Evolutionary conservation across 768 basidiomycete species (phyloP).

Genomic region (Heimioporus sp.): DNA sequence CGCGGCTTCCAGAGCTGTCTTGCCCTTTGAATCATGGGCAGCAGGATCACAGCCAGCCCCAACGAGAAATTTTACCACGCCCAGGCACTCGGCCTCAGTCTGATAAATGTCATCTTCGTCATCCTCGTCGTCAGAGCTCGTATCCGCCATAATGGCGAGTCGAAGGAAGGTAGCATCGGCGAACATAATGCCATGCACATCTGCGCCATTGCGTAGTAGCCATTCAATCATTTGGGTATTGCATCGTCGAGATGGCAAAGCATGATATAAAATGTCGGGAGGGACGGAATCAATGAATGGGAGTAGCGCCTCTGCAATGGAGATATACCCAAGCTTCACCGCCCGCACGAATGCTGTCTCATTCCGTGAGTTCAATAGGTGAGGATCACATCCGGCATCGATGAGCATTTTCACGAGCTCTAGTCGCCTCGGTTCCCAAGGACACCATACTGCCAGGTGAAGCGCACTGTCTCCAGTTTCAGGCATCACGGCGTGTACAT

Average conservation of each 20-base stretch:
- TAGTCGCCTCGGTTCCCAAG: background rate
- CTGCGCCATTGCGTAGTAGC: background rate
- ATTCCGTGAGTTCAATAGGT: background rate
- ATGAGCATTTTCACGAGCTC: background rate
- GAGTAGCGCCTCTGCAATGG: background rate
- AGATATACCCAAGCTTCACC: background rate
- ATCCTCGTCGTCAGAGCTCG: too few species aligned
- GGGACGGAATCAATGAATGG: background rate
- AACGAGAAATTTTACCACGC: background rate
- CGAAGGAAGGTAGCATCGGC: background rate
- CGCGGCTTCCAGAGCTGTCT: background rate
- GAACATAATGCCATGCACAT: background rate
- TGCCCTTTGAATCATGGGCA: background rate
- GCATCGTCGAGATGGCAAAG: background rate
- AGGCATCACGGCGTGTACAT: background rate
- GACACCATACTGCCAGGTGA: background rate
- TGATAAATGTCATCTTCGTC: too few species aligned
- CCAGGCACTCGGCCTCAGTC: too few species aligned
- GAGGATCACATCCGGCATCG: background rate
- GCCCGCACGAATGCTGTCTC: background rate
- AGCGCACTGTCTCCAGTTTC: background rate
- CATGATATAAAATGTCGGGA: background rate
- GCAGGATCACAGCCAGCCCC: background rate
- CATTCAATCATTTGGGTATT: background rate
- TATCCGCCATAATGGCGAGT: background rate